Conservation (phyloP, 2,329 filamentous ascomycete genomes). For the Trichophaea hybrida region DNA sequence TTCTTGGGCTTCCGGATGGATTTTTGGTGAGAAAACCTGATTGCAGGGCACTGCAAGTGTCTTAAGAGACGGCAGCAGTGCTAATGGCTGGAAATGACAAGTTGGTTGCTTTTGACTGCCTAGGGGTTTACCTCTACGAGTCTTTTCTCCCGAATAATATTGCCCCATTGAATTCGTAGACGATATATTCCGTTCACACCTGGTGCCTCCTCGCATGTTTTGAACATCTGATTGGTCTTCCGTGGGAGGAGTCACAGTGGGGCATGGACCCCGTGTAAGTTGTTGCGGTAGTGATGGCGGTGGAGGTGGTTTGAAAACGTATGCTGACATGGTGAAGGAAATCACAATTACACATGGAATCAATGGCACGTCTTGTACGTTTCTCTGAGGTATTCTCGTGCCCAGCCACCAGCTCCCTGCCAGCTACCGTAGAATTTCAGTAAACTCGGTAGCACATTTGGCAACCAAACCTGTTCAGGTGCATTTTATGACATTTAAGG, state of each 20-base stretch:
- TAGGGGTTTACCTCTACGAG: not conserved
- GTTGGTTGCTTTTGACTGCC: not conserved
- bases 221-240: not conserved
- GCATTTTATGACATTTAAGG: too few relatives aligned
- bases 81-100: constrained; percentile 1
- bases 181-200: not conserved
- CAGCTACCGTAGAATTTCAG: too few relatives aligned
- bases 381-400: too few relatives aligned
- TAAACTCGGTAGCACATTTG: too few relatives aligned
- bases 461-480: too few relatives aligned
- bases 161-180: too few relatives aligned
- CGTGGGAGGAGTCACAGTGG: not conserved
- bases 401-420: too few relatives aligned
- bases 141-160: not conserved
- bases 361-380: too few relatives aligned
- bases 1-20: constrained; percentile 1
- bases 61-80: constrained; percentile 1
- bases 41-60: constrained; percentile 2
- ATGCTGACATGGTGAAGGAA: constrained; percentile 16
- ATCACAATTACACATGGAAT: not conserved
- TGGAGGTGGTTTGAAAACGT: constrained; percentile 18
- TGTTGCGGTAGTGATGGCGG: not conserved
- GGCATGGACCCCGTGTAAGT: too few relatives aligned
- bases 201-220: not conserved
- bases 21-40: constrained; percentile 6